Base-by-base conservation (phyloP, 768 basidiomycete species). In the Leccinum subgranulosum region DNA sequence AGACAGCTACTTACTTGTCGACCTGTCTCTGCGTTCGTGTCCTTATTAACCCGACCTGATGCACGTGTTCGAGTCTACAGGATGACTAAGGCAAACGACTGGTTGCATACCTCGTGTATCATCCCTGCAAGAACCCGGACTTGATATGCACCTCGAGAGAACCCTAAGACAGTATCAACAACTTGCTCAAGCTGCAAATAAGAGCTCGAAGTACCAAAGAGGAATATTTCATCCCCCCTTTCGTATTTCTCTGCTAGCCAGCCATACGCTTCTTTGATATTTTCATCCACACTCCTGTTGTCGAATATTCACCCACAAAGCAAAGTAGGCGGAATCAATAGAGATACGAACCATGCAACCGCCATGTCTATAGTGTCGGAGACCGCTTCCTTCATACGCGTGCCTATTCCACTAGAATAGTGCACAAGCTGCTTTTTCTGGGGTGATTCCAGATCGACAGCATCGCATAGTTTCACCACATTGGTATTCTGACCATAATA, bases 331-430 rank as follows among this genome's bases (percentile, higher is more conserved):
- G 17, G 3, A 48, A 28, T 6, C 17, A 15, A 19, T 49, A n/a
- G 36, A 29, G 4, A n/a, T n/a, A 8, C 27, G 48, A n/a, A 49
- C 48, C 48, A 49, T 6, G 48, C 48, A 29, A 29, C 14, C 10
- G 28, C 28, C 48, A 49, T 11, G 28, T 49, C 43, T 21, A 74
- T 54, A 7, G 19, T 60, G 55, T 71, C 60, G 4, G 41, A 55
- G 15, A 58, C 31, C 1, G 45, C 60, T 21, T 25, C 33, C 55
- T 51, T 28, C 27, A 57, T 50, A 11, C 66, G 65, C 1, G 74
- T 75, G 3, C 73, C 72, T 19, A 74, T 71, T 6, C 73, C 73
- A 49, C 74, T 75, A 29, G 67, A 65, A 45, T 75, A 75, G 39
- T 69, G 74, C 2, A 70, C 70, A 7, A 62, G 55, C 36, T 75